Evolutionary conservation across 441 rosid species (phyloP).

Genomic region (Pelargonium fulgidum): DNA sequence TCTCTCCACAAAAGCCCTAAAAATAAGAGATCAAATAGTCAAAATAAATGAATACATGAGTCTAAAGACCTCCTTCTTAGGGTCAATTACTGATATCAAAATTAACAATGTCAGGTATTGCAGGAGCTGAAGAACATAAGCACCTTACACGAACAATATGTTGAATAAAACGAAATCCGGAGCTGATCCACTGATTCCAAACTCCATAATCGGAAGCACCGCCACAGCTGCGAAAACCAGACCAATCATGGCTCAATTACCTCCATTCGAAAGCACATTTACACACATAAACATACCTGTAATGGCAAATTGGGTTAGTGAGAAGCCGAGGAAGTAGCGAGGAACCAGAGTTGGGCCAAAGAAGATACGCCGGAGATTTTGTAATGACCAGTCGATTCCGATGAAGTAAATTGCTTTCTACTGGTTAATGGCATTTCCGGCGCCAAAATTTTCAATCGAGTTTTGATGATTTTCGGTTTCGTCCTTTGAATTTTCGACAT

Average conservation of each 20-base stretch:
- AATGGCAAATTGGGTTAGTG: not conserved
- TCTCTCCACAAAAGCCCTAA: not conserved
- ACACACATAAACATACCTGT: not conserved
- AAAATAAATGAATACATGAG: not conserved
- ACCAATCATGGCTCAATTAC: not conserved
- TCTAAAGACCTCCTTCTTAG: not conserved
- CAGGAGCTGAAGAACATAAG: not conserved
- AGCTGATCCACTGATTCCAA: constrained; percentile 43
- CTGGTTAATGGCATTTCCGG: not conserved
- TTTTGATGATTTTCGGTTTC: not conserved
- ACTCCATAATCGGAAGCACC: constrained; percentile 2
- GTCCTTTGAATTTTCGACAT: no score
- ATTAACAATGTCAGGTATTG: not conserved
- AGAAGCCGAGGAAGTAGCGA: not conserved
- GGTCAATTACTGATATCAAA: not conserved
- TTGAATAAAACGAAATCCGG: constrained; percentile 46
- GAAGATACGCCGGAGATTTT: not conserved
- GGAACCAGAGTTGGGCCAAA: not conserved
- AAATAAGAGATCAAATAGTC: not conserved
- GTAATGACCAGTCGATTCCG: not conserved
- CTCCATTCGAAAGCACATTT: no score
- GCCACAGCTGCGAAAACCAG: not conserved
- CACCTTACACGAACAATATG: constrained; percentile 46
- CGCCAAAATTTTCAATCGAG: constrained; percentile 1
- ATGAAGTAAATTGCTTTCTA: not conserved